phyloP scores from a whole-genome alignment of 2,329 filamentous ascomycete genomes.

The Paraphaeosphaeria sporulosa region DNA sequence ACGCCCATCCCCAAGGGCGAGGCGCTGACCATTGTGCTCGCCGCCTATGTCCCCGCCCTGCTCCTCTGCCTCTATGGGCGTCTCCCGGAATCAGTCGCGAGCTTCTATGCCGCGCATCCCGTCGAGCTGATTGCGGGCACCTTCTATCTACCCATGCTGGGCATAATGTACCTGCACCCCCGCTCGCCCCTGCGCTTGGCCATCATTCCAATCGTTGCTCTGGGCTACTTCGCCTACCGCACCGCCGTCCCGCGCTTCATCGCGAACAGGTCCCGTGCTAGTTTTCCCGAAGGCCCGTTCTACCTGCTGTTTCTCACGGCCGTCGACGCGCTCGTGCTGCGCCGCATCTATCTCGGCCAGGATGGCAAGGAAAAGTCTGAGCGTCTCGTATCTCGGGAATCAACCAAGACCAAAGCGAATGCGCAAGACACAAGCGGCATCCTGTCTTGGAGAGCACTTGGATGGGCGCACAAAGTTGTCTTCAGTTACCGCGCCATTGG shows the following conservation, averaged over 20 bases:
- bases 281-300: constrained; percentile 3
- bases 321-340: not conserved
- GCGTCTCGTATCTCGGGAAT: constrained; percentile 1
- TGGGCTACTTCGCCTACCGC: constrained; percentile 9
- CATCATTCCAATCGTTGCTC: constrained; percentile 8
- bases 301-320: constrained; percentile 5
- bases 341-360: constrained; percentile 3
- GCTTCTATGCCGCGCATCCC: constrained; percentile 8
- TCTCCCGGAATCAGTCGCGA: not conserved
- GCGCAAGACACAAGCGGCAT: constrained; percentile 3
- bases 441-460: constrained; percentile 1
- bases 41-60: not conserved
- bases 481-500: constrained; percentile 7
- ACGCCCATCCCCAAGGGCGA: constrained; percentile 5
- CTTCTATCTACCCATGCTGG: constrained; percentile 3
- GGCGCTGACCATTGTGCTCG: constrained; percentile 5
- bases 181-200: constrained; percentile 9
- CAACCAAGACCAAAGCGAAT: not conserved
- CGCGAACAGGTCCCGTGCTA: constrained; percentile 1
- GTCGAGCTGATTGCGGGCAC: constrained; percentile 3
- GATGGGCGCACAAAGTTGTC: not conserved
- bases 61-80: constrained; percentile 6
- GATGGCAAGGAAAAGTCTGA: constrained; percentile 7
- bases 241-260: constrained; percentile 5
- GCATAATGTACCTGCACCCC: constrained; percentile 5